Evolutionary conservation across 352 stramenopile genomes (phyloP).

Genomic region (Globisporangium radiosum): DNA sequence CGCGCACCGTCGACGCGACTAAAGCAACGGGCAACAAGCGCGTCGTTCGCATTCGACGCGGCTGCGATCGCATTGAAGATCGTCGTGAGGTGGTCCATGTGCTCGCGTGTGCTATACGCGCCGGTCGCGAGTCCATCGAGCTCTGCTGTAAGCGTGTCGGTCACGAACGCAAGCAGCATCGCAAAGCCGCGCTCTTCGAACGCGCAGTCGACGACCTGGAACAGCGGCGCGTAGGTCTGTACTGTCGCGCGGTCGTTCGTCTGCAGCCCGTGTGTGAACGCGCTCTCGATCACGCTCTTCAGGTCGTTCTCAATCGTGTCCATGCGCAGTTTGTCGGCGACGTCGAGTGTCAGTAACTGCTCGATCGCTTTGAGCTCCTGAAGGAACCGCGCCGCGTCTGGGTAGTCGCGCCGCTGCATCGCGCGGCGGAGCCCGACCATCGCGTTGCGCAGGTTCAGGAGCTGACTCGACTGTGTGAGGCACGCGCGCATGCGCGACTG

Average conservation of each 20-base stretch:
- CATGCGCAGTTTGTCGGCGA: conserved; percentile 76
- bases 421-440: conserved; percentile 61
- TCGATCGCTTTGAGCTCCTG: conserved; percentile 74
- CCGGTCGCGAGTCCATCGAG: conserved; percentile 27
- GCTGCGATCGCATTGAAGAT: conserved; percentile 77
- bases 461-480: conserved; percentile 59
- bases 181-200: conserved; percentile 66
- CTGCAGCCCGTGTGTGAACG: conserved; percentile 52
- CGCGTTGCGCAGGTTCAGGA: conserved; percentile 74
- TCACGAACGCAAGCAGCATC: conserved; percentile 49
- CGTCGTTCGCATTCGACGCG: conserved; percentile 51
- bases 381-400: conserved; percentile 65
- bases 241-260: conserved; percentile 36
- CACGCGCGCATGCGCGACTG: conserved; percentile 64
- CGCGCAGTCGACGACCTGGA: conserved; percentile 53
- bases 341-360: conserved; percentile 65
- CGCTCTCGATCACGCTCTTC: conserved; percentile 64
- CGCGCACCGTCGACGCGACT: conserved; percentile 37
- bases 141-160: conserved; percentile 24
- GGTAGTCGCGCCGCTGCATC: conserved; percentile 70
- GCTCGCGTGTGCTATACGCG: conserved; percentile 66
- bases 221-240: conserved; percentile 67
- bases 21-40: conserved; percentile 51
- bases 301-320: conserved; percentile 83
- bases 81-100: conserved; percentile 64